A percentile compares a stretch with the other conserved stretches of the same genome.
These are phyloP conservation scores for Batrachochytrium dendrobatidis DNA, from an alignment of 371 early-diverging fungal genomes.

Conservation along the genomic window DNA sequence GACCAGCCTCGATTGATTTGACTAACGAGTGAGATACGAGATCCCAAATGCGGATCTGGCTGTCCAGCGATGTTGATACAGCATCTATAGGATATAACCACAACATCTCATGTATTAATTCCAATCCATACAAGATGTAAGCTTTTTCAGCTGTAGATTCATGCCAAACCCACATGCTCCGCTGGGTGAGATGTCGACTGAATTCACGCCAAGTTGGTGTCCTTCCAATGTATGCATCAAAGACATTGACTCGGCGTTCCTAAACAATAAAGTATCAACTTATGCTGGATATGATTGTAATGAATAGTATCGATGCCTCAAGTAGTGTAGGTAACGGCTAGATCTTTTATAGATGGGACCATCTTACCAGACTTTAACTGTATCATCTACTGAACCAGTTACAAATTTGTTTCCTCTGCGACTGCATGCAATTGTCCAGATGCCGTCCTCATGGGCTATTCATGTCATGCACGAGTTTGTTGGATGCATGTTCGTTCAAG, in stretches of 20 bases:
- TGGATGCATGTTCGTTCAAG: too few species aligned
- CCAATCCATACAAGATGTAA: not conserved
- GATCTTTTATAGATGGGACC: too few species aligned
- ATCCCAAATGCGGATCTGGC: conserved; percentile 74
- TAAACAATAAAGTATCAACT: conserved; percentile 11
- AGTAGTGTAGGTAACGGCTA: too few species aligned
- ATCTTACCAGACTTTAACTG: conserved; percentile 67
- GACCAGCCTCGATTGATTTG: conserved; percentile 58
- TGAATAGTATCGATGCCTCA: too few species aligned
- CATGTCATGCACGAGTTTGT: too few species aligned
- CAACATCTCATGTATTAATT: not conserved
- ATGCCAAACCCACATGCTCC: conserved; percentile 51
- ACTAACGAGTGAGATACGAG: conserved; percentile 42
- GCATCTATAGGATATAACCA: conserved; percentile 32
- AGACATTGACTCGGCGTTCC: conserved; percentile 60
- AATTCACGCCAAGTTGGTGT: conserved; percentile 70
- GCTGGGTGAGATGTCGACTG: conserved; percentile 56
- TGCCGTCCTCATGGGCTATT: conserved; percentile 70
- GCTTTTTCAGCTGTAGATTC: not conserved
- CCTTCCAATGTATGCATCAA: conserved; percentile 54
- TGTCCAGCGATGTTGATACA: conserved; percentile 71
- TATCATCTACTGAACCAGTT: conserved; percentile 71
- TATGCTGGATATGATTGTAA: too few species aligned
- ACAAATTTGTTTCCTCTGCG: conserved; percentile 54
- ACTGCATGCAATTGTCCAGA: conserved; percentile 77